Conservation (phyloP, 352 stramenopile genomes). For the Phytophthora pinifolia region DNA sequence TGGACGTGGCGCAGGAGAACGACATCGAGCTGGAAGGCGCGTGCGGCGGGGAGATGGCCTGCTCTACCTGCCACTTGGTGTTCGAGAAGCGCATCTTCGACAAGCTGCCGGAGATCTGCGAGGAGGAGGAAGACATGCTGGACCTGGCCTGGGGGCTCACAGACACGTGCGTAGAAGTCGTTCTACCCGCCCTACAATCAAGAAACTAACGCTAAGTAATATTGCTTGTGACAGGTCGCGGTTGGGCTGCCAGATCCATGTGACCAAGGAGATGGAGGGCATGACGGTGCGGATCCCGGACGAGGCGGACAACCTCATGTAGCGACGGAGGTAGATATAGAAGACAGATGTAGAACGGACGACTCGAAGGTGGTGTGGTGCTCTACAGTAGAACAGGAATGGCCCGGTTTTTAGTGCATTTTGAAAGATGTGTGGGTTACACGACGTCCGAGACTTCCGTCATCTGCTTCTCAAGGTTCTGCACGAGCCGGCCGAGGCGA, state of each 20-base stretch:
- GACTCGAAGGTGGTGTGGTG: background rate
- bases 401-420: background rate
- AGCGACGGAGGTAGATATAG: conserved; percentile 26
- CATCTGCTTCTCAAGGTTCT: conserved; percentile 44
- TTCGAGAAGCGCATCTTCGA: conserved; percentile 91
- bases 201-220: background rate
- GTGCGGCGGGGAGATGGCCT: conserved; percentile 92
- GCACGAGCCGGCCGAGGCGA: conserved; percentile 40
- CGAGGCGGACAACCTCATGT: conserved; percentile 90
- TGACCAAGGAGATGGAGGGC: conserved; percentile 86
- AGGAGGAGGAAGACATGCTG: conserved; percentile 97
- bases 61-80: conserved; percentile 93
- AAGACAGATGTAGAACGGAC: conserved; percentile 10
- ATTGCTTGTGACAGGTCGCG: conserved; percentile 42
- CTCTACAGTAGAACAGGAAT: conserved; percentile 6
- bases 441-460: conserved; percentile 8
- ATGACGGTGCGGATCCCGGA: conserved; percentile 87
- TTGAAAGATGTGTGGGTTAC: background rate
- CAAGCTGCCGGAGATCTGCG: conserved; percentile 81
- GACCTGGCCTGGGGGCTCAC: conserved; percentile 93
- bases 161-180: conserved; percentile 77
- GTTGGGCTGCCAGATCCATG: conserved; percentile 91
- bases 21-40: conserved; percentile 94
- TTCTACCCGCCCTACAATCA: background rate
- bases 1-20: conserved; percentile 92